Base-by-base conservation (phyloP, 148 eudicot genomes). In the Rhododendron vialii region DNA sequence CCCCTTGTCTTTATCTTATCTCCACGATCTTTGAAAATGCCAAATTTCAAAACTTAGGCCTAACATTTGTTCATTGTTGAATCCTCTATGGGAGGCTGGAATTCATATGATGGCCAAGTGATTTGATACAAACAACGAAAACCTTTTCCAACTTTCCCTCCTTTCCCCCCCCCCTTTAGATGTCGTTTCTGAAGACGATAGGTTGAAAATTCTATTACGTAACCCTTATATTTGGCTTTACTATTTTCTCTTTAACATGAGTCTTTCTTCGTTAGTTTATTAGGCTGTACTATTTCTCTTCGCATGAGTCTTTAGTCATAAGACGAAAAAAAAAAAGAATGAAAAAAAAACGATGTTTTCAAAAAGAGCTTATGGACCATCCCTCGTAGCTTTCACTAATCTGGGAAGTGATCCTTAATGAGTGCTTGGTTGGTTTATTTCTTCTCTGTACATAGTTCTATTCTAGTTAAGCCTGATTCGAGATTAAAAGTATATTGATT, bases 91-190 rank as follows among this genome's bases (percentile, higher is more conserved):
- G 14, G 28, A 45, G 51, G 30, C 38, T 26, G 73, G n/a, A 78
- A 41, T 65, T 65, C 14, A 65, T 8, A n/a, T 63, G 71, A 10
- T 65, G 28, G 7, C 71, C 0, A 8, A 2, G 71, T 22, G 53
- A 45, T 41, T 78, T 78, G 55, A 78, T 71, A 35, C 14, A 26
- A 63, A 26, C 83, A 85, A 28, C 35, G 18, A 15, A 26, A 69
- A 28, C 75, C 36, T 69, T 69, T 69, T 67, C 13, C 35, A 67
- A 12, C 30, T 53, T 65, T 24, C 13, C 43, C 26, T 18, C 90
- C 84, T n/a, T 88, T 91, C 41, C 30, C 30, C n/a, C 36, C 89
- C 88, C 41, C 88, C 88, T 2, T 86, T 73, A 45, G 9, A 78
- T 78, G 50, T 22, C 80, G 18, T 45, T 43, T 78, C n/a, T 45